Base-by-base conservation (phyloP, 768 basidiomycete species). In the Pisolithus marmoratus region DNA sequence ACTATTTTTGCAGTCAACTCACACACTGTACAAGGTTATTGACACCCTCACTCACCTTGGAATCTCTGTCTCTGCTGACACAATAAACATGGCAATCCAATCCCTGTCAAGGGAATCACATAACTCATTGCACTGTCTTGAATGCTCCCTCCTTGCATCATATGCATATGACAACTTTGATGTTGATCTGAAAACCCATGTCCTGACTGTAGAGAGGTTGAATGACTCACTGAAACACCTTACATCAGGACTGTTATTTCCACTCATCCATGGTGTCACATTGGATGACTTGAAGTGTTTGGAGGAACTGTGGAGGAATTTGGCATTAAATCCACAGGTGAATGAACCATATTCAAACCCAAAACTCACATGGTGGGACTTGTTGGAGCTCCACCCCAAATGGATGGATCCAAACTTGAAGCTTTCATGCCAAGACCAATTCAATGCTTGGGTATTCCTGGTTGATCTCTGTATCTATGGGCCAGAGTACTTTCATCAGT, bases 131-230 rank as follows among this genome's bases (percentile, higher is more conserved):
- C 46, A 50, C 4, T 17, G 40, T 15, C 54, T 68, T 19, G 69
- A 66, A 0, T 44, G 56, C 22, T 62, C 60, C 5, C 53, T 70
- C 5, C 47, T 63, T 1, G 53, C 61, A 1, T 49, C 55, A 4
- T 71, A 65, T 55, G 69, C 71, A 6, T 77, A 72, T 22, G 70
- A 78, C 50, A 78, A 78, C 56, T 65, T 76, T 23, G 74, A 78
- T 54, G 62, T 75, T 8, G 60, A 71, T 34, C 52, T 75, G 5
- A 65, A 70, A 44, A 50, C 58, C 8, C n/a, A 57, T 1, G 52
- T 63, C 5, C 69, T 69, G 0, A 72, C 69, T 0, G 48, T 67
- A 2, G 68, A 76, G 43, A 59, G 64, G 19, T 52, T 50, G 11
- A 29, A 55, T 38, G 38, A 56, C 9, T 58, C 54, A 2, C 56